Percentiles rank a stretch among this genome's conserved stretches.
Conservation (phyloP, 352 stramenopile genomes). For the Globisporangium rhizosaccharum region DNA sequence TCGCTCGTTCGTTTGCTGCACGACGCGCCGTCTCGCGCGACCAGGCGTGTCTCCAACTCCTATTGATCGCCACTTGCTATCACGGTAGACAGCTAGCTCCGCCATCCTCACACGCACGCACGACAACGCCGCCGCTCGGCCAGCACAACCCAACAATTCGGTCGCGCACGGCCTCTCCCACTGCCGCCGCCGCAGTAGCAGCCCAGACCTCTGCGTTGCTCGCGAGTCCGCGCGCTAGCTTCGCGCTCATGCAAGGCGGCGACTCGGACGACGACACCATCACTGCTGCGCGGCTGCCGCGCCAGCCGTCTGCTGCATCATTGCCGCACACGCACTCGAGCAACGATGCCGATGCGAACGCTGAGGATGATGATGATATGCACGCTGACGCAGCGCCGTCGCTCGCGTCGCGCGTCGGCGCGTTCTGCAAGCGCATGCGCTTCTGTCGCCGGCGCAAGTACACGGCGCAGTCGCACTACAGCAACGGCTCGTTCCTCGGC, state of each 20-base stretch:
- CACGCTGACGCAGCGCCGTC: background rate
- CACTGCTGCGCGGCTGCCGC: too few species aligned
- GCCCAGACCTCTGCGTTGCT: background rate
- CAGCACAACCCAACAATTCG: background rate
- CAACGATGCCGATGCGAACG: background rate
- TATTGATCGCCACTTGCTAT: too few species aligned
- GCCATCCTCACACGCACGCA: too few species aligned
- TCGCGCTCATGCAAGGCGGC: constrained; percentile 5
- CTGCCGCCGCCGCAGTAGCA: background rate
- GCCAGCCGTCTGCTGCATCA: background rate
- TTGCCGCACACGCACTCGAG: constrained; percentile 1
- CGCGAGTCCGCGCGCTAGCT: constrained; percentile 8
- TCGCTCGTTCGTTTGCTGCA: too few species aligned
- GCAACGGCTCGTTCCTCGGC: constrained; percentile 5
- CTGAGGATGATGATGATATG: background rate
- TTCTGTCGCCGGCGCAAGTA: constrained; percentile 3
- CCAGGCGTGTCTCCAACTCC: too few species aligned
- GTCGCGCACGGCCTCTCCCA: background rate
- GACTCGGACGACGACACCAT: background rate
- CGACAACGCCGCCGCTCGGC: too few species aligned
- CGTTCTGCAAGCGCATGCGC: background rate
- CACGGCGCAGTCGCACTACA: constrained; percentile 5
- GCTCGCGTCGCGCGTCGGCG: background rate
- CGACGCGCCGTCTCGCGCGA: too few species aligned
- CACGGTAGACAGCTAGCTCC: too few species aligned